Evolutionary conservation across 768 basidiomycete species (phyloP).

Genomic region (Leccinum truebloodii): DNA sequence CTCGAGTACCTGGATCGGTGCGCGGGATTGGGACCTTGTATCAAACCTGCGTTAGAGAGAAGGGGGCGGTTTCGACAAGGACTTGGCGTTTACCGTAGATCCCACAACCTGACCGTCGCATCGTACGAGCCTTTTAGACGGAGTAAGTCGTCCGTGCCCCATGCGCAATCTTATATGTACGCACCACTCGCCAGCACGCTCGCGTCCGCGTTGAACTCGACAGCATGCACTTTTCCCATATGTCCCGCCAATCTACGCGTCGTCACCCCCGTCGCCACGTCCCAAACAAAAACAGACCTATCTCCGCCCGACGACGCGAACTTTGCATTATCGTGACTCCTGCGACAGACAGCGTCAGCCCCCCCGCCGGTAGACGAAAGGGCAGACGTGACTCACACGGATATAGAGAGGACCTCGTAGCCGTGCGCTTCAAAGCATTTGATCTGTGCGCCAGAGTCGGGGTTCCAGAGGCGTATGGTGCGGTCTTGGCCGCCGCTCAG

Average conservation of each 20-base stretch:
- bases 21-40: conserved; percentile 70
- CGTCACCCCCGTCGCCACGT: conserved; percentile 86
- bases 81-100: conserved; percentile 59
- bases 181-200: conserved; percentile 86
- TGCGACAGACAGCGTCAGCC: conserved; percentile 28
- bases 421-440: conserved; percentile 91
- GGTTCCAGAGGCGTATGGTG: conserved; percentile 89
- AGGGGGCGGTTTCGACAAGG: not conserved
- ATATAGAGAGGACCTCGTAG: conserved; percentile 90
- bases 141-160: not conserved
- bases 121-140: conserved; percentile 78
- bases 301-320: conserved; percentile 96
- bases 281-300: conserved; percentile 92
- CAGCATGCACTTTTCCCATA: conserved; percentile 85
- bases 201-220: conserved; percentile 88
- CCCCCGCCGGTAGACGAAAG: not conserved
- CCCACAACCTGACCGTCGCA: conserved; percentile 89
- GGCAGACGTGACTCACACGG: conserved; percentile 60
- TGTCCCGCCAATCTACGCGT: conserved; percentile 85
- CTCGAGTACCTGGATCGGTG: conserved; percentile 87
- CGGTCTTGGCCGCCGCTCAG: conserved; percentile 95
- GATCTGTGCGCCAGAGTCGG: conserved; percentile 81
- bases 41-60: not conserved
- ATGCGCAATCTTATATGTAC: not conserved
- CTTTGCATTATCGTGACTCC: conserved; percentile 90